Conservation (phyloP, 768 basidiomycete genomes). For the Lactarius sp. region DNA sequence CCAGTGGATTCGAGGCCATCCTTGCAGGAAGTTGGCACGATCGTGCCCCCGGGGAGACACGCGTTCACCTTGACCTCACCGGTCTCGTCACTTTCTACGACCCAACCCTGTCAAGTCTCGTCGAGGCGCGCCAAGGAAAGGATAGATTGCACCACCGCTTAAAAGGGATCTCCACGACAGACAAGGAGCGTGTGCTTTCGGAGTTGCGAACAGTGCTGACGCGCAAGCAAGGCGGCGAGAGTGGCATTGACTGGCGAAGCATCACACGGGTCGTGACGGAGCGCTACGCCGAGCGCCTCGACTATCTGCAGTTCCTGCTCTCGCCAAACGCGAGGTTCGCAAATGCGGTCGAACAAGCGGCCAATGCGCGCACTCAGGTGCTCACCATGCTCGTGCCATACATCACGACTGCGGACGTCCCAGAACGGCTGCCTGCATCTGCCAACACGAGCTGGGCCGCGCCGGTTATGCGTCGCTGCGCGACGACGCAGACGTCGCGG, state of each 20-base stretch:
- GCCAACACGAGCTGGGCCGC: conserved; percentile 18
- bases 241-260: conserved; percentile 41
- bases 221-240: conserved; percentile 24
- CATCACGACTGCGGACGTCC: conserved; percentile 24
- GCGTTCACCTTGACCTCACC: conserved; percentile 39
- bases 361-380: conserved; percentile 7
- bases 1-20: conserved; percentile 25
- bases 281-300: conserved; percentile 41
- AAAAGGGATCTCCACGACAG: conserved; percentile 32
- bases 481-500: conserved; percentile 20
- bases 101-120: conserved; percentile 35
- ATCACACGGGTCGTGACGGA: conserved; percentile 38
- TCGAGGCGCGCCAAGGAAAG: conserved; percentile 30
- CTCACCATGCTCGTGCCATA: conserved; percentile 31
- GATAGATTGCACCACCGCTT: conserved; percentile 37
- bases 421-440: background rate
- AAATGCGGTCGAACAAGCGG: conserved; percentile 8
- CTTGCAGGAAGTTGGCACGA: conserved; percentile 41
- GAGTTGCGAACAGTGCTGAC: conserved; percentile 31
- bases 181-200: conserved; percentile 27
- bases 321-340: conserved; percentile 23
- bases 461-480: conserved; percentile 20
- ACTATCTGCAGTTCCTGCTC: conserved; percentile 37
- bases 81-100: conserved; percentile 44
- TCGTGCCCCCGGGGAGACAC: conserved; percentile 40